Percentiles rank a stretch among this genome's conserved stretches.
phyloP scores from a whole-genome alignment of 2,329 filamentous ascomycete genomes.

The Macrophomina phaseolina region DNA sequence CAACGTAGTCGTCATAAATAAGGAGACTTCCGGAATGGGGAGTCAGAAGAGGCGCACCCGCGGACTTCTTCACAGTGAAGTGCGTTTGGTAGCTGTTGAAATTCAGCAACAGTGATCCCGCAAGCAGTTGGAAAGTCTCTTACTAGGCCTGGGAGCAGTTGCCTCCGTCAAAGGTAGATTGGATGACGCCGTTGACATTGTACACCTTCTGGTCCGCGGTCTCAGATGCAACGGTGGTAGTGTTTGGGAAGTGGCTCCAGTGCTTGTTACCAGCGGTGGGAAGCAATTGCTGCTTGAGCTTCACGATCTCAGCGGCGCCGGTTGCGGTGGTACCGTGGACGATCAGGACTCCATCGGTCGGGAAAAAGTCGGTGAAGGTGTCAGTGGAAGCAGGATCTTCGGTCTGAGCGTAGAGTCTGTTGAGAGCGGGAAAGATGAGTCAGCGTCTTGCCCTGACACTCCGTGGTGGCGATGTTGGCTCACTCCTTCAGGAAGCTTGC shows the following conservation, averaged over 20 bases:
- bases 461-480: not conserved
- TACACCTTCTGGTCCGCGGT: not conserved
- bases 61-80: not conserved
- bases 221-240: not conserved
- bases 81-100: not conserved
- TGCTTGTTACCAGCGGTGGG: not conserved
- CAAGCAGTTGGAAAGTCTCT: not conserved
- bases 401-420: not conserved
- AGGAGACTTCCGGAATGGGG: not conserved
- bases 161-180: not conserved
- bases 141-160: not conserved
- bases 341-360: not conserved
- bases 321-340: not conserved
- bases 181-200: not conserved
- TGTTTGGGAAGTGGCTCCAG: not conserved
- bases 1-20: not conserved
- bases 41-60: not conserved
- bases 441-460: not conserved
- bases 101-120: too few relatives aligned
- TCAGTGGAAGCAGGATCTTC: not conserved
- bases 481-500: not conserved
- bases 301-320: not conserved
- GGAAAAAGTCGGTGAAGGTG: not conserved
- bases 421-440: not conserved
- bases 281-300: not conserved